Base-by-base conservation (phyloP, 2,329 filamentous ascomycete genomes). In the Talaromyces funiculosus region DNA sequence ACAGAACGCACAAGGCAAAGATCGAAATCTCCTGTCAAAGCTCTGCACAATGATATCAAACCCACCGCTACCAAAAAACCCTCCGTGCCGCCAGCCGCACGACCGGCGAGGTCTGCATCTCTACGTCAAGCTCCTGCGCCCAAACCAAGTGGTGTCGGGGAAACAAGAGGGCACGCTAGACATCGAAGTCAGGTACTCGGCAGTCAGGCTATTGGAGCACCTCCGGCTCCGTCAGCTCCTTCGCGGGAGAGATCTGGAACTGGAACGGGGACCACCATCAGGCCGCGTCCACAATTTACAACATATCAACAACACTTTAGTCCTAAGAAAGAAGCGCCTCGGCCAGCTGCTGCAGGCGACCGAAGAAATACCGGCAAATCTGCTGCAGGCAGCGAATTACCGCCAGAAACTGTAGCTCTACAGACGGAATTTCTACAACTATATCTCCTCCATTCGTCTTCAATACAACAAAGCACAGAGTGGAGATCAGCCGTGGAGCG, bases 341-440 rank as follows among this genome's bases (percentile, higher is more conserved):
- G 20, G 66, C 66, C 5, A 63, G 64, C 16, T 66, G 63, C 4
- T 61, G 63, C 38, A 58, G 61, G 10, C 42, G 63, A 22, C 37
- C 62, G 45, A 12, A 64, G 16, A 65, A 65, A 14, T 14, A 62
- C 47, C 9, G n/a, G 47, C 29, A 58, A 47, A n/a, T 65, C 65
- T 4, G 18, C n/a, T 31, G 35, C 43, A 22, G 37, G 16, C 7
- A 43, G 29, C 12, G 63, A 70, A 6, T 67, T 70, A 8, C 70
- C 69, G 65, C 70, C 73, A 20, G 73, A 77, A 31, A 67, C 74
- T 56, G 64, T 70, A 14, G 69, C 71, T 12, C 55, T 78, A 33
- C 73, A 77, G 60, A 77, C 73, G 0, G 77, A 80, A 61, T 67
- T 80, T 12, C 67, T 80, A 24, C 77, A 80, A 59, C 63, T 80